These are phyloP conservation scores for Fusarium musae DNA, from an alignment of 2,329 filamentous ascomycete genomes.

Conservation along the genomic window DNA sequence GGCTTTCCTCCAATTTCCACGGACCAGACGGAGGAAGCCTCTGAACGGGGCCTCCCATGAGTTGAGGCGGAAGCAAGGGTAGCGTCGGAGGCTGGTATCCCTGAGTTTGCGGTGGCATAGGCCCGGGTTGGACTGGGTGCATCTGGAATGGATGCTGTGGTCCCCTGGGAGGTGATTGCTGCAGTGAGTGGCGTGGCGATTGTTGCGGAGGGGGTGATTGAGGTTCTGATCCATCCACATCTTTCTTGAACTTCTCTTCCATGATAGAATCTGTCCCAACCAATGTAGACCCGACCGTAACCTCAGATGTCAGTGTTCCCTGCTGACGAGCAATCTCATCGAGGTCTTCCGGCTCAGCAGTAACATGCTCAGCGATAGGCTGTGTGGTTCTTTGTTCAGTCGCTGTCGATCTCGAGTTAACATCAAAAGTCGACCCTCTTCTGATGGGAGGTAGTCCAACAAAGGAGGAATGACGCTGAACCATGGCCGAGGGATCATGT, in stretches of 20 bases:
- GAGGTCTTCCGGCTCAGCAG: slow-evolving; percentile 47
- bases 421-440: slow-evolving; percentile 66
- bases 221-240: slow-evolving; percentile 16
- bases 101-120: slow-evolving; percentile 19
- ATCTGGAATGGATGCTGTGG: slow-evolving; percentile 36
- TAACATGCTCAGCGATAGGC: slow-evolving; percentile 49
- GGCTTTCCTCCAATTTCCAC: slow-evolving; percentile 67
- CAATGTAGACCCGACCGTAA: slow-evolving; percentile 33
- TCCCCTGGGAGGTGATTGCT: slow-evolving; percentile 16
- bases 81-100: slow-evolving; percentile 26
- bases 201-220: slow-evolving; percentile 17
- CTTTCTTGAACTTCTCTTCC: slow-evolving; percentile 31
- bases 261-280: slow-evolving; percentile 34
- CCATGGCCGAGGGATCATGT: slow-evolving; percentile 39
- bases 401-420: slow-evolving; percentile 49
- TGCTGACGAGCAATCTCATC: slow-evolving; percentile 28
- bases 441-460: slow-evolving; percentile 68
- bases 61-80: slow-evolving; percentile 40
- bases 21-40: slow-evolving; percentile 56
- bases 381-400: slow-evolving; percentile 48
- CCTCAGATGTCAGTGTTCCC: slow-evolving; percentile 35
- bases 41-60: slow-evolving; percentile 49
- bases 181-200: background rate
- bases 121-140: slow-evolving; percentile 27
- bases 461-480: slow-evolving; percentile 62